These are phyloP conservation scores for Pyrus betulifolia DNA, from an alignment of 306 rosid genomes.

Conservation along the genomic window DNA sequence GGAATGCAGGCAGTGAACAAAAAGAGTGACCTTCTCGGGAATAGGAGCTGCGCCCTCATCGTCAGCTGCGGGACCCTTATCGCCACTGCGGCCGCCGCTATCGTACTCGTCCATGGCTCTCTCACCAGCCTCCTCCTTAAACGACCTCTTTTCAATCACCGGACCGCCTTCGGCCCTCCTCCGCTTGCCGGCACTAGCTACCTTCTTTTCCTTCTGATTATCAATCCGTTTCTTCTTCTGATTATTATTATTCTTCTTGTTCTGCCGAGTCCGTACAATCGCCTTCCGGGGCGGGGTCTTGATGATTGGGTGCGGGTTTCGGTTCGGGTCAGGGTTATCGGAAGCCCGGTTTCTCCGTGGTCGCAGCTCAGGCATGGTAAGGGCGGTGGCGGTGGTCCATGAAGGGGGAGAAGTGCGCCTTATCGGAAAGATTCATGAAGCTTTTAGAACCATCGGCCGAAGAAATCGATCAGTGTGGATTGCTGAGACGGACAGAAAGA, in stretches of 20 bases:
- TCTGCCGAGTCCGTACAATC: constrained; percentile 17
- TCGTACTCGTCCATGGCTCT: constrained; percentile 67
- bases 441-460: constrained; percentile 22
- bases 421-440: constrained; percentile 25
- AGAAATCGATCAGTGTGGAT: constrained; percentile 7
- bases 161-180: neutral
- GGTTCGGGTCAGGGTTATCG: constrained; percentile 17
- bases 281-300: constrained; percentile 5
- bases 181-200: neutral
- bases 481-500: neutral
- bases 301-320: constrained; percentile 29
- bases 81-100: constrained; percentile 71
- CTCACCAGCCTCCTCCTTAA: constrained; percentile 14
- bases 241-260: constrained; percentile 21
- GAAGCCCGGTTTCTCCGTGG: constrained; percentile 25
- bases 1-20: neutral
- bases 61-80: constrained; percentile 57
- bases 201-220: neutral
- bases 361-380: constrained; percentile 53
- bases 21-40: constrained; percentile 69
- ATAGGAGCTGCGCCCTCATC: constrained; percentile 66
- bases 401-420: constrained; percentile 11
- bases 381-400: constrained; percentile 37
- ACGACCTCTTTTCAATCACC: constrained; percentile 14
- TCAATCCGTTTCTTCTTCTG: constrained; percentile 14